Conservation (phyloP, 2,329 filamentous ascomycete species). For the Cercospora janseana region DNA sequence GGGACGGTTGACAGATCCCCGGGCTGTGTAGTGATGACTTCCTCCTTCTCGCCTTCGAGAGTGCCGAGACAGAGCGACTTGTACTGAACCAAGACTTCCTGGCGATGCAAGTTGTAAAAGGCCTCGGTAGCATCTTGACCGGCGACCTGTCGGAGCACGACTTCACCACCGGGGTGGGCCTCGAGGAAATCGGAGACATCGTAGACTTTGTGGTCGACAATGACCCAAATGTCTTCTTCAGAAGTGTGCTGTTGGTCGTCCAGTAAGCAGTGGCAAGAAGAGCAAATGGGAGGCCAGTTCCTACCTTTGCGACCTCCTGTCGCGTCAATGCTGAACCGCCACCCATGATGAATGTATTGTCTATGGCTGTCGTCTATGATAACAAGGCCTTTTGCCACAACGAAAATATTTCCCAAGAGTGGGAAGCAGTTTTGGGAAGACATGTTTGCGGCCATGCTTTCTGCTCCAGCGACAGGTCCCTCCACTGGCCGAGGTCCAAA, state of each 20-base stretch:
- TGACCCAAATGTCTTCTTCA: conserved; percentile 75
- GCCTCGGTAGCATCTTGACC: conserved; percentile 76
- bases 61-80: conserved; percentile 70
- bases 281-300: neutral
- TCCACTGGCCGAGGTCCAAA: conserved; percentile 7
- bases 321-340: conserved; percentile 24
- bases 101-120: conserved; percentile 89
- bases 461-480: neutral
- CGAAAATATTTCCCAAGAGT: neutral
- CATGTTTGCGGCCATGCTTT: conserved; percentile 4
- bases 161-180: conserved; percentile 78
- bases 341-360: conserved; percentile 5
- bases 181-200: conserved; percentile 82
- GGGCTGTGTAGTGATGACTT: conserved; percentile 66
- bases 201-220: conserved; percentile 85
- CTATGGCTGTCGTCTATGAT: conserved; percentile 1
- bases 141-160: conserved; percentile 76
- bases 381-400: neutral
- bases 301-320: conserved; percentile 34
- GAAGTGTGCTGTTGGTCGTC: conserved; percentile 59
- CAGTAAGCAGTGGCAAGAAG: conserved; percentile 7
- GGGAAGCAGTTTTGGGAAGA: neutral
- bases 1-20: conserved; percentile 75
- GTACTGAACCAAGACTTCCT: conserved; percentile 85
- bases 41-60: conserved; percentile 69